These are phyloP conservation scores for Hypoxylon sp. DNA, from an alignment of 2,329 filamentous ascomycete genomes.

Conservation along the genomic window DNA sequence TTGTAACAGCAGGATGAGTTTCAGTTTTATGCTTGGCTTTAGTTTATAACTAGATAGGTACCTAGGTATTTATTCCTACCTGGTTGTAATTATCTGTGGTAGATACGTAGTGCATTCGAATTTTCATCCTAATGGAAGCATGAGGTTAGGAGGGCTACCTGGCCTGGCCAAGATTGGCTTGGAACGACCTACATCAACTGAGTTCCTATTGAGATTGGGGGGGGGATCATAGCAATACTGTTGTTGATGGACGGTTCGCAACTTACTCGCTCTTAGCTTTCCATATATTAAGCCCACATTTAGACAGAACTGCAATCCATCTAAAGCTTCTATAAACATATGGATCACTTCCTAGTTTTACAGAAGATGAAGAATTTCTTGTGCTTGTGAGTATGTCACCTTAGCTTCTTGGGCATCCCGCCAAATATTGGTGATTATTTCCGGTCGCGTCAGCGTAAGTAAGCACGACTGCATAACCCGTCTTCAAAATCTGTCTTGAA, in stretches of 20 bases:
- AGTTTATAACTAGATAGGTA: too few species aligned
- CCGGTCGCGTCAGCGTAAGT: conserved; percentile 26
- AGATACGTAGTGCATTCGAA: not conserved
- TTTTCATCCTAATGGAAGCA: not conserved
- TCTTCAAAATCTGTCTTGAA: not conserved
- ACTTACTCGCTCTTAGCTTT: not conserved
- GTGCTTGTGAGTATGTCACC: not conserved
- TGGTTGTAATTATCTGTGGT: not conserved
- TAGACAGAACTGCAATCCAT: not conserved
- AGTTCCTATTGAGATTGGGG: not conserved
- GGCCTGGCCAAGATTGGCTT: too few species aligned
- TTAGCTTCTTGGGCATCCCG: not conserved
- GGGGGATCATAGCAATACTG: not conserved
- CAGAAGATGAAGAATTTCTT: conserved; percentile 2
- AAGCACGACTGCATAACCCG: conserved; percentile 7
- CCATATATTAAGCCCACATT: not conserved
- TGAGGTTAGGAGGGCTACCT: too few species aligned
- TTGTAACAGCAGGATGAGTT: too few species aligned
- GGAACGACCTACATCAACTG: not conserved
- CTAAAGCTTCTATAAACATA: not conserved
- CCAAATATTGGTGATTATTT: conserved; percentile 13
- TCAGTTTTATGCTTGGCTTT: too few species aligned
- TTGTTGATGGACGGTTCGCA: not conserved
- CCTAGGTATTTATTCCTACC: too few species aligned
- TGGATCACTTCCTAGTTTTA: not conserved